Base-by-base conservation (phyloP, 495 filamentous ascomycete genomes). In the Elasticomyces elasticus region DNA sequence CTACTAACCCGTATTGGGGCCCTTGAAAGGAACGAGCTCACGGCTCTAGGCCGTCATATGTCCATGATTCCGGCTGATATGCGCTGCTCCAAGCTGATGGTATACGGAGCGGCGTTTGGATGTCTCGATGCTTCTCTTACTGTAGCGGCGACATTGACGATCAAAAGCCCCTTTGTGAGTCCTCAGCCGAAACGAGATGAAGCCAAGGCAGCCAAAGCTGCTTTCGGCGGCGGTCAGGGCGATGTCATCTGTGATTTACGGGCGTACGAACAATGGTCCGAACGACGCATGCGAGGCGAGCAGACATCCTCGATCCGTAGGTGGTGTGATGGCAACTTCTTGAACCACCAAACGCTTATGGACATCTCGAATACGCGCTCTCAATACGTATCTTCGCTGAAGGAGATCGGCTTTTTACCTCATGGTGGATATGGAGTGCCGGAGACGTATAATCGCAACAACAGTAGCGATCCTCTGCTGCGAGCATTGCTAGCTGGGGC, bases 51-150 rank as follows among this genome's bases (percentile, higher is more conserved):
- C 35, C 79, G 85, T 42, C 91, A 97, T 69, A 72, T 98, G 10
- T 81, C 89, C 33, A 85, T 94, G 82, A 95, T 98, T 37, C 92
- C 92, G 2, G 89, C 94, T 0, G 92, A 98, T 58, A 73, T 98
- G 24, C 81, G 94, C 11, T 95, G 87, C 66, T 85, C 85, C 19
- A 98, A 98, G 68, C 78, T 98, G 7, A 86, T 98, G 79, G 88
- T 98, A 15, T 95, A 94, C 60, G 94, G 92, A 15, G 85, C 88
- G 1, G 91, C 89, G 40, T 97, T 98, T 63, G 84, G 85, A 19
- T 95, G 89, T 60, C 80, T 97, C 15, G 87, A 94, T 60, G 77
- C 90, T 40, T 86, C 83, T 57, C 74, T 97, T 51, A 88, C 85
- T n/a, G 89, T 98, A 58, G 84, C 92, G 1, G 83, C 88, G 19